Evolutionary conservation across 352 stramenopile genomes (phyloP).

Genomic region (Nothophytophthora sp.): DNA sequence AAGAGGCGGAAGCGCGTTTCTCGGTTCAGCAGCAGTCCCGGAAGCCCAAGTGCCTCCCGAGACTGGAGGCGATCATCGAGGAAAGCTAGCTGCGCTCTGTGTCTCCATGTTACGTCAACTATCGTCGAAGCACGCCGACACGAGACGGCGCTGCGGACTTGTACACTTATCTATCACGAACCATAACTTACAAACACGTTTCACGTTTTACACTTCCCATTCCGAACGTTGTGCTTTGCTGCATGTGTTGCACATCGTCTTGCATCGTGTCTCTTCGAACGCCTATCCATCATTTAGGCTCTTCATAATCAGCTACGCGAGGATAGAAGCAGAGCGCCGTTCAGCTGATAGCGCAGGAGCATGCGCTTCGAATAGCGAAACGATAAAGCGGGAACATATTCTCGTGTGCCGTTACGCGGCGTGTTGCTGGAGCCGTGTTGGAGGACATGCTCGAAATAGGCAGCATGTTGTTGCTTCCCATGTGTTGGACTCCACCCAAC

Average conservation of each 20-base stretch:
- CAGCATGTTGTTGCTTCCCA: too few relatives aligned
- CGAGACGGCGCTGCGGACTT: conserved; percentile 15
- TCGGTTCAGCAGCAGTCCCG: conserved; percentile 29
- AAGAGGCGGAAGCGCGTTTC: conserved; percentile 79
- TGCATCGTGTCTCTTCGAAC: background rate
- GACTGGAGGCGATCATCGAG: conserved; percentile 48
- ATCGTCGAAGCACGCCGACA: conserved; percentile 16
- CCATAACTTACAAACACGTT: conserved; percentile 29
- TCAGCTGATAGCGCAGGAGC: too few relatives aligned
- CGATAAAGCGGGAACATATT: too few relatives aligned
- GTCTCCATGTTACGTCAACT: conserved; percentile 4
- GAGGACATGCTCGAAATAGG: too few relatives aligned
- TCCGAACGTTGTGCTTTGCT: too few relatives aligned
- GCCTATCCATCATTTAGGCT: background rate
- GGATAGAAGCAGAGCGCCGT: too few relatives aligned
- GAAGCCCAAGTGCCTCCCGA: conserved; percentile 38
- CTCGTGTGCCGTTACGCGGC: too few relatives aligned
- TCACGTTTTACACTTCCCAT: too few relatives aligned
- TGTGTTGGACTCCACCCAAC: too few relatives aligned
- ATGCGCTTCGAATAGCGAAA: too few relatives aligned
- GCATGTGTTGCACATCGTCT: background rate
- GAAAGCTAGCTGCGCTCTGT: conserved; percentile 23
- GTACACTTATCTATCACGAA: conserved; percentile 32
- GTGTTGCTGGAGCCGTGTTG: too few relatives aligned
- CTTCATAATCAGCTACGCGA: too few relatives aligned